Evolutionary conservation across 164 flowering plant species (phyloP).

Genomic region (Stephania japonica): DNA sequence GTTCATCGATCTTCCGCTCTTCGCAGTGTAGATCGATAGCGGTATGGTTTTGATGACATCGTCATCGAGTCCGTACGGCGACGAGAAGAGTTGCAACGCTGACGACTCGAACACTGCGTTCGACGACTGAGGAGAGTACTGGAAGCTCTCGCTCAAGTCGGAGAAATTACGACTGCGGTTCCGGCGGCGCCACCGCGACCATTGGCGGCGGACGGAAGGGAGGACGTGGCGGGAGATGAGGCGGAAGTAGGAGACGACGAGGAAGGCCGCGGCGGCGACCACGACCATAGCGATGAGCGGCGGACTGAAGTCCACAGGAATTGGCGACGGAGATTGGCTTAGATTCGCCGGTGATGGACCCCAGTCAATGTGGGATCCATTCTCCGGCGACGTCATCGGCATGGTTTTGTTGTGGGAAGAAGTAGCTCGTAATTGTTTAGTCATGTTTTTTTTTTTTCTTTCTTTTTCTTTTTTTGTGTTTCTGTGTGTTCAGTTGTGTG

Average conservation of each 20-base stretch:
- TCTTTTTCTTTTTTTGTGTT: no score
- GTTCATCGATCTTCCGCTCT: neutral
- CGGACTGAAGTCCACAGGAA: conserved; percentile 70
- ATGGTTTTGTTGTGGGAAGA: neutral
- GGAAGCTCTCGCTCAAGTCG: conserved; percentile 26
- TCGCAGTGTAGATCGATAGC: conserved; percentile 45
- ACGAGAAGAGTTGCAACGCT: conserved; percentile 38
- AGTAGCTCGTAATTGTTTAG: neutral
- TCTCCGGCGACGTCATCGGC: neutral
- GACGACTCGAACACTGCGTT: conserved; percentile 22
- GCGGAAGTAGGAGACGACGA: conserved; percentile 77
- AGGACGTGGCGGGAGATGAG: conserved; percentile 64
- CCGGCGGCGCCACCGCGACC: conserved; percentile 37
- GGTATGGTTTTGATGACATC: conserved; percentile 78
- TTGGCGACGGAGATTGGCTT: neutral
- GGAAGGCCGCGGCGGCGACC: conserved; percentile 74
- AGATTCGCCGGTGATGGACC: neutral
- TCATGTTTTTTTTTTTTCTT: neutral
- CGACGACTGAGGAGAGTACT: conserved; percentile 31
- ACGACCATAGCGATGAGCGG: conserved; percentile 89
- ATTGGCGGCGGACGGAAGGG: conserved; percentile 36
- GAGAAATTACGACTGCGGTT: conserved; percentile 17
- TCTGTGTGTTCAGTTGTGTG: neutral
- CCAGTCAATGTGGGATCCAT: neutral
- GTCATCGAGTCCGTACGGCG: conserved; percentile 79